These are phyloP conservation scores for Trifolium dubium DNA, from an alignment of 306 rosid genomes.

Conservation along the genomic window DNA sequence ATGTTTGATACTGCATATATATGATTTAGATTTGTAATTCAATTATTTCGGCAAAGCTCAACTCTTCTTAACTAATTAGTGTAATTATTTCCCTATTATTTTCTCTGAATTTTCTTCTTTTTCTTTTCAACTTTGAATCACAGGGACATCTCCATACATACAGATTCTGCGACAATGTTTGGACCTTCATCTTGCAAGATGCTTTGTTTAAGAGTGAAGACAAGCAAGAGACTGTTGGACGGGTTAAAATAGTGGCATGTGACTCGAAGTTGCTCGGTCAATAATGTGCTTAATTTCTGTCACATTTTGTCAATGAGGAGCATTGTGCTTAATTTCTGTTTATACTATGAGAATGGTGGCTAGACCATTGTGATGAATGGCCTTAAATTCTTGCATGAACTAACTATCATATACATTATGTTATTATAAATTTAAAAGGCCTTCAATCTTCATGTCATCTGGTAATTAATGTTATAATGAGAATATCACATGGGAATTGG, in stretches of 20 bases:
- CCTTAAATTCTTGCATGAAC: conserved; percentile 44
- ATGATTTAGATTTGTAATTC: conserved; percentile 7
- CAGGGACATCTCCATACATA: conserved; percentile 99
- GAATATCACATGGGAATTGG: conserved; percentile 40
- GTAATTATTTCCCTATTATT: conserved; percentile 4
- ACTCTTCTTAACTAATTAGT: conserved; percentile 16
- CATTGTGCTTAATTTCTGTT: conserved; percentile 29
- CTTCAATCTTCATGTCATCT: conserved; percentile 46
- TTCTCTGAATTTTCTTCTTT: neutral
- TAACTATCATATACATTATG: conserved; percentile 45
- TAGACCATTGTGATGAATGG: conserved; percentile 30
- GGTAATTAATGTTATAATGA: conserved; percentile 43
- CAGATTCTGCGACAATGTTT: conserved; percentile 93
- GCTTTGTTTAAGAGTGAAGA: conserved; percentile 77
- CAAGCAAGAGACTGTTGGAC: conserved; percentile 59
- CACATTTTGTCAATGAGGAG: conserved; percentile 29
- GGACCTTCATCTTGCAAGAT: conserved; percentile 92
- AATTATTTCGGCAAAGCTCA: conserved; percentile 6
- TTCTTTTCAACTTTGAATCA: conserved; percentile 17
- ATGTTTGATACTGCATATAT: conserved; percentile 24
- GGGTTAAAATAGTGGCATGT: conserved; percentile 94
- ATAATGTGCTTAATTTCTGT: conserved; percentile 45
- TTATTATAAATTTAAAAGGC: conserved; percentile 48
- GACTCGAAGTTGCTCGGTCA: conserved; percentile 91
- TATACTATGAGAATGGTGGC: conserved; percentile 42